Evolutionary conservation across 129 eudicot genomes (phyloP).

Genomic region (Tanacetum coccineum): DNA sequence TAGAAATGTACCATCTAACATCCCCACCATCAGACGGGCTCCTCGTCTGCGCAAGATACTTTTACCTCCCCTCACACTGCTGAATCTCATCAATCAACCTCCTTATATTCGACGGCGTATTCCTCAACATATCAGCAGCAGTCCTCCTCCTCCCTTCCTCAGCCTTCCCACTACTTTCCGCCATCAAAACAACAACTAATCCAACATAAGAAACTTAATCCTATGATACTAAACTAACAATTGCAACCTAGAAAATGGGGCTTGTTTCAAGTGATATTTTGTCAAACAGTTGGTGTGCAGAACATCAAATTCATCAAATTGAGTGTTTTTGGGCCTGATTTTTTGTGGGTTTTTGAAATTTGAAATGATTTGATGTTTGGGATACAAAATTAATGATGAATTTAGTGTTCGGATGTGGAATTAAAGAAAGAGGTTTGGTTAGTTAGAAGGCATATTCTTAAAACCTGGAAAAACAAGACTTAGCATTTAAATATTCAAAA

Average conservation of each 20-base stretch:
- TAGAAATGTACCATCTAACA: constrained; percentile 92
- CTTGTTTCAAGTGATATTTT: background rate
- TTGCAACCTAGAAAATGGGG: background rate
- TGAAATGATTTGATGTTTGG: background rate
- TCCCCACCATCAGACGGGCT: constrained; percentile 96
- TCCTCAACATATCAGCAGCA: constrained; percentile 70
- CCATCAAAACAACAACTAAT: background rate
- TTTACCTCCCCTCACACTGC: constrained; percentile 81
- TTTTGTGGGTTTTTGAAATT: constrained; percentile 3
- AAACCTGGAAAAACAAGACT: constrained; percentile 6
- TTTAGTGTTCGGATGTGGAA: background rate
- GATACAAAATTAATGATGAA: constrained; percentile 10
- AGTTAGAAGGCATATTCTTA: constrained; percentile 31
- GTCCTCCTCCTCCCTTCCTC: too few relatives aligned
- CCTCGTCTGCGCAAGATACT: constrained; percentile 80
- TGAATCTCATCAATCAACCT: constrained; percentile 82
- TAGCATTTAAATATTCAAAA: background rate
- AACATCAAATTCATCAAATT: constrained; percentile 21
- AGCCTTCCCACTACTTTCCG: constrained; percentile 36
- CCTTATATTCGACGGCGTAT: constrained; percentile 74
- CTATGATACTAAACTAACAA: constrained; percentile 6
- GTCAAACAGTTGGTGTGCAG: constrained; percentile 11
- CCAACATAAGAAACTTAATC: background rate
- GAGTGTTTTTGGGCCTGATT: background rate
- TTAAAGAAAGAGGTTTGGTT: constrained; percentile 3